Percentiles rank a stretch among this genome's conserved stretches.
phyloP scores from a whole-genome alignment of 345 rosid species.

The Limnanthes douglasii region DNA sequence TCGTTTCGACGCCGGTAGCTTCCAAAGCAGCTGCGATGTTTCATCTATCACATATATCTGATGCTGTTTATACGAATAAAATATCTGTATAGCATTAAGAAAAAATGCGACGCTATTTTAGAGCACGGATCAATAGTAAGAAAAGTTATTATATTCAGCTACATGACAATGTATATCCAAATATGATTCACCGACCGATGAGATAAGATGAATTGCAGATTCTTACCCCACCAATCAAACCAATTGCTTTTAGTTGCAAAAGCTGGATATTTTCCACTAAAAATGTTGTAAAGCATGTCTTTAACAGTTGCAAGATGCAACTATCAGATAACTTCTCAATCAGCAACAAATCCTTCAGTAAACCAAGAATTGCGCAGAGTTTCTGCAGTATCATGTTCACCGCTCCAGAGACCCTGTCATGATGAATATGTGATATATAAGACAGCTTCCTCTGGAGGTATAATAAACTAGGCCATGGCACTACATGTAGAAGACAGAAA shows the following conservation, averaged over 20 bases:
- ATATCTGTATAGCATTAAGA: constrained; percentile 44
- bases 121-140: too few relatives aligned
- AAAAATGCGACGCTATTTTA: neutral
- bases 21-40: constrained; percentile 76
- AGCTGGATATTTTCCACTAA: constrained; percentile 94
- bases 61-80: constrained; percentile 74
- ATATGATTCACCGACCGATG: too few relatives aligned
- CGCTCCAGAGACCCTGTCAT: constrained; percentile 78
- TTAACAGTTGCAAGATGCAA: constrained; percentile 84
- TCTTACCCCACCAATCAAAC: constrained; percentile 74
- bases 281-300: constrained; percentile 75
- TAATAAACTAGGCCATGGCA: constrained; percentile 2
- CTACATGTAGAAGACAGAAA: constrained; percentile 6
- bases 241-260: constrained; percentile 88
- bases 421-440: constrained; percentile 11
- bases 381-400: constrained; percentile 71
- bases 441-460: constrained; percentile 1
- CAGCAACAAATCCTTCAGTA: constrained; percentile 75
- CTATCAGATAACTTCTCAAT: constrained; percentile 93
- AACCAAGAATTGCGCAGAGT: constrained; percentile 81
- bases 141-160: too few relatives aligned
- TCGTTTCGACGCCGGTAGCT: constrained; percentile 74
- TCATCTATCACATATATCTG: constrained; percentile 81
- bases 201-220: constrained; percentile 6
- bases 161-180: too few relatives aligned